A percentile compares a stretch with the other conserved stretches of the same genome.
phyloP scores from a whole-genome alignment of 2,329 filamentous ascomycete species.

The Beauveria sp. region DNA sequence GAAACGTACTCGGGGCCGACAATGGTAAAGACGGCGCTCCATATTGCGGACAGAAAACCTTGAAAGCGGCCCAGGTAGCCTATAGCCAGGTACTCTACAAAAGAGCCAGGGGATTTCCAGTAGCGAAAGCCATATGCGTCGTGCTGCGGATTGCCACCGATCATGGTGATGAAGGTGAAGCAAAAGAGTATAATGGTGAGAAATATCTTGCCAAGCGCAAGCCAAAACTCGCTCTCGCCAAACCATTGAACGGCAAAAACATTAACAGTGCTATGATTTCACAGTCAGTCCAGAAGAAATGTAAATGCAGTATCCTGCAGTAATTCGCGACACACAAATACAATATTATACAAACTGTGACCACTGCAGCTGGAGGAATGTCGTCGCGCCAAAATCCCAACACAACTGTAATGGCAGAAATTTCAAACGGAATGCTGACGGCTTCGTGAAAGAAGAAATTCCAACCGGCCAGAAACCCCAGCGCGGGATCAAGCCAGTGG shows the following conservation, averaged over 20 bases:
- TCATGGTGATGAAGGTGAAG: conserved; percentile 72
- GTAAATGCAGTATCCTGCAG: no score
- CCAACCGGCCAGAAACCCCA: conserved; percentile 45
- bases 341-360: not conserved
- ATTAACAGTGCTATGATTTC: conserved; percentile 44
- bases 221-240: conserved; percentile 66
- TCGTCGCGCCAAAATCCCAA: not conserved
- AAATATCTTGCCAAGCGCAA: conserved; percentile 54
- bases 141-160: conserved; percentile 64
- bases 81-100: conserved; percentile 47
- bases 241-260: conserved; percentile 58
- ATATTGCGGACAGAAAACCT: conserved; percentile 61
- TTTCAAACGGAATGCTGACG: conserved; percentile 34
- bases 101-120: conserved; percentile 41
- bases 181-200: conserved; percentile 59
- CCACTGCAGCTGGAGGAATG: not conserved
- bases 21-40: conserved; percentile 55
- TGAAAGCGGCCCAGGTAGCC: conserved; percentile 60
- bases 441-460: conserved; percentile 38
- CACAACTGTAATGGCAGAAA: conserved; percentile 22
- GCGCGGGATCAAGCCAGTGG: conserved; percentile 56
- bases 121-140: conserved; percentile 65
- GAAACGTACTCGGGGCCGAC: conserved; percentile 61
- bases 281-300: no score
- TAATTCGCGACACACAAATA: not conserved